These are phyloP conservation scores for Aureobasidium sp. DNA, from an alignment of 2,329 filamentous ascomycete genomes.

Conservation along the genomic window DNA sequence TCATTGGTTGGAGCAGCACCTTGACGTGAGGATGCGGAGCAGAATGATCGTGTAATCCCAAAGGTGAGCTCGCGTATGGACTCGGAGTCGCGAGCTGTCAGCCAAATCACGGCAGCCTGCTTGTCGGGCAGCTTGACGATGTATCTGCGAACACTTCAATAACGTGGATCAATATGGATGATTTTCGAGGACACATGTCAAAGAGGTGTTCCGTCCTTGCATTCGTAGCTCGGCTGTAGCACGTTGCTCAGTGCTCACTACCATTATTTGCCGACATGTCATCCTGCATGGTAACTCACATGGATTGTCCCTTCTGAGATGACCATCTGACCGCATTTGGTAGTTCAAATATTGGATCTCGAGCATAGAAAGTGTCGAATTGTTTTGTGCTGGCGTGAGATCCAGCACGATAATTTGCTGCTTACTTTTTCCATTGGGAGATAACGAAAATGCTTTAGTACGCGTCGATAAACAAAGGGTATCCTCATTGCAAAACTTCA, in stretches of 20 bases:
- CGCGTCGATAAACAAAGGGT: constrained; percentile 5
- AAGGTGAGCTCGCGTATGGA: neutral
- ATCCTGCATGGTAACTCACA: neutral
- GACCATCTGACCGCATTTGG: neutral
- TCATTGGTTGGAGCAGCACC: neutral
- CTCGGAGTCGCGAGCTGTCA: neutral
- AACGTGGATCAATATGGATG: neutral
- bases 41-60: neutral
- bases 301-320: neutral
- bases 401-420: neutral
- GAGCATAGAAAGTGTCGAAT: neutral
- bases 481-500: neutral
- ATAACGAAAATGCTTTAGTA: neutral
- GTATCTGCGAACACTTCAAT: neutral
- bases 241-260: neutral
- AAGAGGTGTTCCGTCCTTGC: neutral
- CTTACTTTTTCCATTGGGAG: neutral
- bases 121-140: neutral
- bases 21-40: neutral
- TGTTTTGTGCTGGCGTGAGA: neutral
- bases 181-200: neutral
- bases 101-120: neutral
- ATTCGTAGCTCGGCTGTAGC: neutral
- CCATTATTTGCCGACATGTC: neutral
- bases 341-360: neutral